Evolutionary conservation across 2,329 filamentous ascomycete species (phyloP).

Genomic region (Pestalotiopsis sp.): DNA sequence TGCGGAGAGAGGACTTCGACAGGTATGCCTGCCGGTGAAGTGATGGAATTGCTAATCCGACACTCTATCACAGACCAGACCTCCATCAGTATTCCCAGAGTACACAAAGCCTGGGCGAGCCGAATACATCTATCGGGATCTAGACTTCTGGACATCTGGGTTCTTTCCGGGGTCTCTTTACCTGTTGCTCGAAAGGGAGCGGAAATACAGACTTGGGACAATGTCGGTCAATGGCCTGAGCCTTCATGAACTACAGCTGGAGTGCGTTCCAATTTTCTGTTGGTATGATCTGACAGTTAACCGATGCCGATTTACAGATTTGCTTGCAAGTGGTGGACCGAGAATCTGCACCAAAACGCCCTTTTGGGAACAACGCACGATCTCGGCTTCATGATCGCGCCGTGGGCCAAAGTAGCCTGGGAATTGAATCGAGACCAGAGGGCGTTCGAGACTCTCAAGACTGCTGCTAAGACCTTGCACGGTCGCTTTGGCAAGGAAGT

Average conservation of each 20-base stretch:
- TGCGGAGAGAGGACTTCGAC: slow-evolving; percentile 5
- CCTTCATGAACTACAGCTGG: slow-evolving; percentile 28
- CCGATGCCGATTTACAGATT: slow-evolving; percentile 19
- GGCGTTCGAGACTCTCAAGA: slow-evolving; percentile 36
- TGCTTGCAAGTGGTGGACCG: slow-evolving; percentile 45
- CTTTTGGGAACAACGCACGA: slow-evolving; percentile 40
- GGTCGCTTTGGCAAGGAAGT: slow-evolving; percentile 37
- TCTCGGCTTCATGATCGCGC: slow-evolving; percentile 46
- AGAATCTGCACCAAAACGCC: slow-evolving; percentile 38
- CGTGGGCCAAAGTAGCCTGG: slow-evolving; percentile 41
- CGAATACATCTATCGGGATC: slow-evolving; percentile 41
- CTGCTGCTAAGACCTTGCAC: slow-evolving; percentile 38
- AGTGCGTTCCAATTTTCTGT: slow-evolving; percentile 18
- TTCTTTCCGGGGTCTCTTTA: slow-evolving; percentile 51
- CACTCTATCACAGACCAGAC: slow-evolving; percentile 14
- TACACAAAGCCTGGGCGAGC: slow-evolving; percentile 39
- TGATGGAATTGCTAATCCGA: no score
- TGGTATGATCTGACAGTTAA: background rate
- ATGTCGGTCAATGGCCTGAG: slow-evolving; percentile 10
- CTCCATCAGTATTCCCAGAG: slow-evolving; percentile 33
- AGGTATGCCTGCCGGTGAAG: background rate
- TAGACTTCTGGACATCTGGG: slow-evolving; percentile 50
- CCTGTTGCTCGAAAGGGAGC: slow-evolving; percentile 38
- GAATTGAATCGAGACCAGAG: slow-evolving; percentile 38
- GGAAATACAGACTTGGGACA: slow-evolving; percentile 25